Conservation (phyloP, 352 stramenopile genomes). For the Phytopythium boreale region DNA sequence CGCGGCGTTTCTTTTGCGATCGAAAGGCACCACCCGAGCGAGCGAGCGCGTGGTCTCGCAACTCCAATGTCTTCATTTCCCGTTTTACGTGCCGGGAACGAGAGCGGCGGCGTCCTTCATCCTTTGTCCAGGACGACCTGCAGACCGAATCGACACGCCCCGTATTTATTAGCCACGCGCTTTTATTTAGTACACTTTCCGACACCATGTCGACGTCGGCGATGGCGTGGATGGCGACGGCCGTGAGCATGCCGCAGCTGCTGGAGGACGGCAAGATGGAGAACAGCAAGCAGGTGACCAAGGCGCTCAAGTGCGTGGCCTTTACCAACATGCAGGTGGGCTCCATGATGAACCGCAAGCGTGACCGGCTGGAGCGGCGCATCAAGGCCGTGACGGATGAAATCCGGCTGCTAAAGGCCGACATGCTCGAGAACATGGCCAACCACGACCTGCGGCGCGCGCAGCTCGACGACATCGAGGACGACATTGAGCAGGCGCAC, state of each 20-base stretch:
- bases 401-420: constrained; percentile 46
- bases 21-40: too few species aligned
- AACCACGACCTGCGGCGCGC: constrained; percentile 40
- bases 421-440: constrained; percentile 50
- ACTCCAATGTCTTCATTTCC: background rate
- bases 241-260: constrained; percentile 22
- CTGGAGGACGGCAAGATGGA: constrained; percentile 23
- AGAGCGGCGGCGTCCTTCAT: background rate
- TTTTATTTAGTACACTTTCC: background rate
- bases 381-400: constrained; percentile 41
- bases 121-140: background rate
- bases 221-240: constrained; percentile 31
- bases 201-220: constrained; percentile 21
- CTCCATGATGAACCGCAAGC: constrained; percentile 49
- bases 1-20: too few species aligned
- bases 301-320: constrained; percentile 61
- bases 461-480: constrained; percentile 47
- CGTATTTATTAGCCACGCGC: background rate
- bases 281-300: constrained; percentile 57
- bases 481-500: constrained; percentile 52
- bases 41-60: too few species aligned
- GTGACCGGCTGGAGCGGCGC: constrained; percentile 41
- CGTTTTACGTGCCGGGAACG: background rate
- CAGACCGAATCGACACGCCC: background rate
- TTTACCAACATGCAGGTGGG: constrained; percentile 60